Evolutionary conservation across 2,329 filamentous ascomycete species (phyloP), one percentile per base, ranked within the genome.

Genomic region (Exophiala sp.): DNA sequence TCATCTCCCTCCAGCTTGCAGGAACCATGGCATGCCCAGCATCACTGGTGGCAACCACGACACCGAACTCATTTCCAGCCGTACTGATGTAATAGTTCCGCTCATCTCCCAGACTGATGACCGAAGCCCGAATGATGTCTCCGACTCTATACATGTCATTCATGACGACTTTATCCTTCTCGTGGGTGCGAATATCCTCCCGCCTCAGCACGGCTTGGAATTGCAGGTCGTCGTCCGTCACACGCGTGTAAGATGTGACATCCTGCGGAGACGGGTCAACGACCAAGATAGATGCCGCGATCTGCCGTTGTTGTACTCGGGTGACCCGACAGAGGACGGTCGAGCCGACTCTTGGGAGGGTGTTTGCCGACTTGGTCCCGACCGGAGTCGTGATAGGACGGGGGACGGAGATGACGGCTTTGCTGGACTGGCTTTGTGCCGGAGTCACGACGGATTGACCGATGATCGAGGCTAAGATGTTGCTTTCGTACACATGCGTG

Each of bases 51-150:
- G 97, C 87, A 32, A 98, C 86, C 11, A 58, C 55, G 51, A 97
- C 91, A 2, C 93, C 93, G 34, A 95, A 75, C 65, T 95, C 86
- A 68, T 98, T 97, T 59, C 81, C 81, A 22, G 89, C 88, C 1
- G 93, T 98, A 21, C 84, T 86, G n/a, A 95, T 77, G 67, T 96
- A 98, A 67, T 97, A 98, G 63, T 88, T 95, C 43, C 86, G 82
- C 71, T 97, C 90, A 65, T 98, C 93, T 30, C 93, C 93, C 11
- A 97, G 71, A 6, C 86, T 93, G 51, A 95, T 93, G 63, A 98
- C 89, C 48, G 84, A 79, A 3, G 88, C 93, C 43, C 88, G 74
- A 44, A 98, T 87, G 58, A 97, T 82, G 72, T 98, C 93, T 0
- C 93, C 93, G 0, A 94, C 90, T 58, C 89, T 79, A 65, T 97